Evolutionary conservation across 306 rosid genomes (phyloP).

Genomic region (Geum urbanum): DNA sequence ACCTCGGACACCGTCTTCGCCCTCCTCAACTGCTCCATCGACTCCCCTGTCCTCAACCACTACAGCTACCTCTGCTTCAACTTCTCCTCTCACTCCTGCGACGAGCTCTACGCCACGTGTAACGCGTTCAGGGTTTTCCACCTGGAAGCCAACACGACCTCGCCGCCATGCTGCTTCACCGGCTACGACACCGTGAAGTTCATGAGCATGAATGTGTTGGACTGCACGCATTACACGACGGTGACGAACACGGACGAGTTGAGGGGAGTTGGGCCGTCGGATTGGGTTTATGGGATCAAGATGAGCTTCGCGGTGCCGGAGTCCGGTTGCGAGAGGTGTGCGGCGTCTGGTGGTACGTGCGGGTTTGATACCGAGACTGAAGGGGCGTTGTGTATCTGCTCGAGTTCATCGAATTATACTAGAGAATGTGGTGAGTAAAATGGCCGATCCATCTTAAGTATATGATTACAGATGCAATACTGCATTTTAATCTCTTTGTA

Average conservation of each 20-base stretch:
- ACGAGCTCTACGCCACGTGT: constrained; percentile 74
- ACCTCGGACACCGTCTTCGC: constrained; percentile 82
- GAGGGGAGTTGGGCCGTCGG: constrained; percentile 69
- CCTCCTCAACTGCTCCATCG: constrained; percentile 78
- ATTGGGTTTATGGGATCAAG: constrained; percentile 89
- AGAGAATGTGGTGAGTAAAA: constrained; percentile 56
- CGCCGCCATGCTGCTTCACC: constrained; percentile 89
- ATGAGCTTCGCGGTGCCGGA: constrained; percentile 63
- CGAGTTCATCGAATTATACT: constrained; percentile 49
- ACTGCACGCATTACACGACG: constrained; percentile 77
- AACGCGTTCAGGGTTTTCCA: constrained; percentile 70
- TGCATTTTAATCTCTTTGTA: no score
- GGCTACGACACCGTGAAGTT: constrained; percentile 60
- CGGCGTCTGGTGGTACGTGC: constrained; percentile 64
- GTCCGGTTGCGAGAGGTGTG: constrained; percentile 64
- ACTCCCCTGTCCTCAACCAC: constrained; percentile 92
- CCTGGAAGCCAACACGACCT: constrained; percentile 46
- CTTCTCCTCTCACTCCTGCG: constrained; percentile 82
- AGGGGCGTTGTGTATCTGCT: constrained; percentile 70
- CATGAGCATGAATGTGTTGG: constrained; percentile 88
- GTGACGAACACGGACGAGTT: constrained; percentile 49
- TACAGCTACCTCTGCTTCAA: constrained; percentile 82
- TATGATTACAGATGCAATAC: no score
- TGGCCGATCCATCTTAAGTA: not conserved
- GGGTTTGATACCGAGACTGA: constrained; percentile 90